phyloP scores from a whole-genome alignment of 129 eudicot species.

The Rutidosis leptorrhynchoides region DNA sequence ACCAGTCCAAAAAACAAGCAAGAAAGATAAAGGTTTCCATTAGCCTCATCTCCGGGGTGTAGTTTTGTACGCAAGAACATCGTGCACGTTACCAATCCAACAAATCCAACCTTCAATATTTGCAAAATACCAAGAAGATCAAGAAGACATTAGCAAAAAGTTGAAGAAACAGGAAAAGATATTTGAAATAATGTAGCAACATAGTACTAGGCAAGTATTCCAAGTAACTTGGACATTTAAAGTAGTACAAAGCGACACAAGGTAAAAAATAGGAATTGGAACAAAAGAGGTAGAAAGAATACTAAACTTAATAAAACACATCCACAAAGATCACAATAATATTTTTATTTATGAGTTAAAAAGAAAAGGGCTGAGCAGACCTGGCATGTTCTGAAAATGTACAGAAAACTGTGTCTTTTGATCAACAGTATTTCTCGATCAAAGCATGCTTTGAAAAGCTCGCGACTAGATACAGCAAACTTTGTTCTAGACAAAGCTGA shows the following conservation, averaged over 20 bases:
- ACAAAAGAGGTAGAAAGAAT: no score
- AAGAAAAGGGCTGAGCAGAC: constrained; percentile 69
- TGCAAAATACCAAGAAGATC: no score
- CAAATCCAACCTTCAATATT: constrained; percentile 85
- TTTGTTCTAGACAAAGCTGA: constrained; percentile 49
- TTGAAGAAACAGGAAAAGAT: no score
- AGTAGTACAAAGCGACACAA: no score
- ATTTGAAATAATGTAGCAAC: no score
- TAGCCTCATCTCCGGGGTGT: constrained; percentile 57
- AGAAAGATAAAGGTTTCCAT: constrained; percentile 69
- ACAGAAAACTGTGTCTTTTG: constrained; percentile 64
- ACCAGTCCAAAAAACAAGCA: constrained; percentile 75
- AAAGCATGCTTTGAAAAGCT: constrained; percentile 67
- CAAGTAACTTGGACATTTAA: no score
- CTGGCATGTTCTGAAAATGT: constrained; percentile 69
- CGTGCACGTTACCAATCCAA: constrained; percentile 73
- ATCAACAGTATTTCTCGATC: constrained; percentile 64
- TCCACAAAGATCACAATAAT: no score
- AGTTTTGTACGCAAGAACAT: constrained; percentile 61
- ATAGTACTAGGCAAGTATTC: no score
- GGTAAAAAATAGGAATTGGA: no score
- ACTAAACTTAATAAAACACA: no score
- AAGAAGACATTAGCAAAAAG: no score
- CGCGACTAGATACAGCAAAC: constrained; percentile 53
- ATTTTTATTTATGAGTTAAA: no score